phyloP scores from a whole-genome alignment of 306 rosid species.

The Cicer cuneatum region DNA sequence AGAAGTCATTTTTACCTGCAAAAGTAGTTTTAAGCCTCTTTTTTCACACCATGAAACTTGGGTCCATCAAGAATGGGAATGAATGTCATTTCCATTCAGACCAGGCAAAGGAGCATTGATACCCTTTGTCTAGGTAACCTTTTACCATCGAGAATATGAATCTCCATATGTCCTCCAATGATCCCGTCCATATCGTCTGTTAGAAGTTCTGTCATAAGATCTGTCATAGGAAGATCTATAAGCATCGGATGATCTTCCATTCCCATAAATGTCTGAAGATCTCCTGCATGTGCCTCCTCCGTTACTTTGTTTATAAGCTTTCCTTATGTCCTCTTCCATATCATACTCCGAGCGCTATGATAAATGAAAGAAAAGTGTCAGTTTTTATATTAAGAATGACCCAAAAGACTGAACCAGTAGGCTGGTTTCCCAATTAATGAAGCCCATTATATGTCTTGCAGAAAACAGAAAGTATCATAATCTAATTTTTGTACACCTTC shows the following conservation, averaged over 20 bases:
- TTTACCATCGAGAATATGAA: constrained; percentile 52
- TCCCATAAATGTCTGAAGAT: constrained; percentile 55
- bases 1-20: constrained; percentile 43
- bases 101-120: constrained; percentile 6
- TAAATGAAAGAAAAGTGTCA: constrained; percentile 35
- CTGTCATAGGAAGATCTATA: constrained; percentile 58
- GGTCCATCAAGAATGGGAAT: constrained; percentile 41
- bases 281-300: constrained; percentile 61
- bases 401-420: constrained; percentile 25
- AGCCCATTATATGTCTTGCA: constrained; percentile 18
- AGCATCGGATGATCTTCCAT: constrained; percentile 52
- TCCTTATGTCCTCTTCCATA: constrained; percentile 81
- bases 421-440: constrained; percentile 7
- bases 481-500: constrained; percentile 4
- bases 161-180: constrained; percentile 54
- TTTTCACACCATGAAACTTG: constrained; percentile 33
- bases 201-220: constrained; percentile 54
- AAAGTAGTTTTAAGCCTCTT: constrained; percentile 29
- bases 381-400: constrained; percentile 30
- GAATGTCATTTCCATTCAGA: constrained; percentile 27
- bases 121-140: constrained; percentile 26
- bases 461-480: constrained; percentile 14
- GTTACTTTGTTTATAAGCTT: constrained; percentile 54
- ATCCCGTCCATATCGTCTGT: constrained; percentile 50
- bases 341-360: constrained; percentile 81